Conservation (phyloP, 2,329 filamentous ascomycete genomes). For the Xenoacremonium recifei region DNA sequence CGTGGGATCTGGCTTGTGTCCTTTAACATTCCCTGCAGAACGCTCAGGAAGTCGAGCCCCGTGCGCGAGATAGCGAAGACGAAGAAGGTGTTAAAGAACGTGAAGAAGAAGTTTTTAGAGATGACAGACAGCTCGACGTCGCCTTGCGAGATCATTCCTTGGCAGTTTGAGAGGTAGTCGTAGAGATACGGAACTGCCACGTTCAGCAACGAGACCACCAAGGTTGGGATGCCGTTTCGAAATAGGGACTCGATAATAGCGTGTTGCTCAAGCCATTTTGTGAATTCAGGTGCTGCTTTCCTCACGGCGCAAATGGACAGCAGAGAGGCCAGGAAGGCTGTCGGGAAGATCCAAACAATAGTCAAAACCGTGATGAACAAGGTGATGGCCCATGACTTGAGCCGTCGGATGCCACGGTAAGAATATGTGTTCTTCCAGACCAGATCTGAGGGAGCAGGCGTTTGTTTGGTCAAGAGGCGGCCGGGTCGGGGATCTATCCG, state of each 20-base stretch:
- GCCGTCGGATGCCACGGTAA: constrained; percentile 68
- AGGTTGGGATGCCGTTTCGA: constrained; percentile 82
- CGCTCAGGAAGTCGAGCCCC: constrained; percentile 70
- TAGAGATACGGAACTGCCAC: constrained; percentile 91
- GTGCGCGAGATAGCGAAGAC: constrained; percentile 89
- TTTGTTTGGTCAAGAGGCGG: constrained; percentile 78
- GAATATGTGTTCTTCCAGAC: constrained; percentile 94
- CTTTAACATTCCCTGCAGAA: constrained; percentile 70
- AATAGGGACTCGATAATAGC: constrained; percentile 72
- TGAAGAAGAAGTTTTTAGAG: constrained; percentile 99
- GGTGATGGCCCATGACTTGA: constrained; percentile 82
- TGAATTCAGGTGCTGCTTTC: constrained; percentile 69
- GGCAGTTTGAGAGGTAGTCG: constrained; percentile 84
- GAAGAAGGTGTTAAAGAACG: constrained; percentile 98
- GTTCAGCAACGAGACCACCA: constrained; percentile 83
- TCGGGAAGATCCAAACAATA: constrained; percentile 82
- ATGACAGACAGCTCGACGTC: constrained; percentile 94
- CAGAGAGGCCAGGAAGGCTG: constrained; percentile 75
- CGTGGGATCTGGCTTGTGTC: constrained; percentile 78
- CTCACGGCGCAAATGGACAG: constrained; percentile 79
- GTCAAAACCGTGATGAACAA: constrained; percentile 79
- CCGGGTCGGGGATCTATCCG: constrained; percentile 88
- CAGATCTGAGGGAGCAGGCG: constrained; percentile 88
- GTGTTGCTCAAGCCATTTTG: constrained; percentile 64
- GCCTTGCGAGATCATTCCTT: constrained; percentile 93